Conservation (phyloP, 371 early-diverging fungal species). For the Coemansia sp. region DNA sequence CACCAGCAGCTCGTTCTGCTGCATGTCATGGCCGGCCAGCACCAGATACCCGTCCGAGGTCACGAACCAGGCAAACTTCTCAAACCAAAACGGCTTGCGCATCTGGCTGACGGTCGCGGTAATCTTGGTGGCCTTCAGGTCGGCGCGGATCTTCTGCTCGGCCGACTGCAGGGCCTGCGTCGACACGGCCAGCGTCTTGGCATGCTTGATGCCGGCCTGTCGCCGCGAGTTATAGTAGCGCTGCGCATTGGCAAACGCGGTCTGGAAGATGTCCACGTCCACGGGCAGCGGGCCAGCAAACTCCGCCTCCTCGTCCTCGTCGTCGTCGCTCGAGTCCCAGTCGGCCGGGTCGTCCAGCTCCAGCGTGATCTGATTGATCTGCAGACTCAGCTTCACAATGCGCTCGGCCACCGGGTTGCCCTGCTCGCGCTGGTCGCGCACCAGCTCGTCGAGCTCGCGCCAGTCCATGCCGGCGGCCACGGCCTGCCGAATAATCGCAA, state of each 20-base stretch:
- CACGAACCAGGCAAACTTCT: slow-evolving; percentile 99
- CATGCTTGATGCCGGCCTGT: slow-evolving; percentile 78
- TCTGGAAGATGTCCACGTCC: slow-evolving; percentile 82
- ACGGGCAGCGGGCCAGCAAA: slow-evolving; percentile 53
- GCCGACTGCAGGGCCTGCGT: slow-evolving; percentile 85
- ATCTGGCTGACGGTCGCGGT: slow-evolving; percentile 65
- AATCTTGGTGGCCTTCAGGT: slow-evolving; percentile 72
- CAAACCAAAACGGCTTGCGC: slow-evolving; percentile 98
- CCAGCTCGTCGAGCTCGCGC: slow-evolving; percentile 85
- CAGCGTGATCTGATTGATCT: slow-evolving; percentile 71
- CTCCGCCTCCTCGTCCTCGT: slow-evolving; percentile 28
- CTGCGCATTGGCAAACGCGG: slow-evolving; percentile 92
- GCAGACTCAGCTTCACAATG: slow-evolving; percentile 70
- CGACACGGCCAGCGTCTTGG: slow-evolving; percentile 84
- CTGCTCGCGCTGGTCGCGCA: slow-evolving; percentile 75
- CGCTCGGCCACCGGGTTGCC: slow-evolving; percentile 80
- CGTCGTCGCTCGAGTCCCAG: slow-evolving; percentile 42
- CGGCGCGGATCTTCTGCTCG: slow-evolving; percentile 82
- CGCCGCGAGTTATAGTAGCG: slow-evolving; percentile 87
- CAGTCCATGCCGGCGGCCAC: slow-evolving; percentile 95
- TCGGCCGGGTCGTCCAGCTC: slow-evolving; percentile 53
- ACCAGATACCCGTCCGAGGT: slow-evolving; percentile 93
- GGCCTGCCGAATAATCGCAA: slow-evolving; percentile 80
- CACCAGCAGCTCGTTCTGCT: slow-evolving; percentile 97
- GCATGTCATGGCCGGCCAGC: slow-evolving; percentile 95